These are phyloP conservation scores for Tylopilus plumbeoviolaceoides DNA, from an alignment of 768 basidiomycete genomes.

Conservation along the genomic window DNA sequence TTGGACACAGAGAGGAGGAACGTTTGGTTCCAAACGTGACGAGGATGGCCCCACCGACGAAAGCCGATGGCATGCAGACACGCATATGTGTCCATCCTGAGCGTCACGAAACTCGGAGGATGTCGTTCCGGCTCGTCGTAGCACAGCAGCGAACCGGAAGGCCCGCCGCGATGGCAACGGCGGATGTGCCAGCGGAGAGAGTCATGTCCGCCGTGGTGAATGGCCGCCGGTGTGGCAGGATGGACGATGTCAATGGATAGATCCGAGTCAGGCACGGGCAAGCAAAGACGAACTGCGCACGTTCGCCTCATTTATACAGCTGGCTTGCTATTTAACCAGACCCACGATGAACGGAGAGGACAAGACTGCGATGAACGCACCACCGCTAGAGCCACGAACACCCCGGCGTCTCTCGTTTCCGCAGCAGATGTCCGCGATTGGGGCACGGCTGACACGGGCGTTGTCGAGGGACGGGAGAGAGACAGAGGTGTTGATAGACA, in stretches of 20 bases:
- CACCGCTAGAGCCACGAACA: neutral
- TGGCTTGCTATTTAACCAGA: slow-evolving; percentile 11
- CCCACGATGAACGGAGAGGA: neutral
- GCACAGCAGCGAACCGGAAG: neutral
- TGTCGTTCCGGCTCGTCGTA: neutral
- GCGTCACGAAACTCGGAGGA: neutral
- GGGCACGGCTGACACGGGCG: slow-evolving; percentile 13
- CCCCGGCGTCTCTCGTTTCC: slow-evolving; percentile 11
- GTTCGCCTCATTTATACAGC: slow-evolving; percentile 7
- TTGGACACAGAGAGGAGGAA: no score
- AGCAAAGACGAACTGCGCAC: slow-evolving; percentile 9
- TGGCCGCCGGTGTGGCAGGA: neutral
- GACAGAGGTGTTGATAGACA: slow-evolving; percentile 13
- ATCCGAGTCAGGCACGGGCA: slow-evolving; percentile 9
- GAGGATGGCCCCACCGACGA: neutral
- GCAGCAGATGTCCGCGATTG: slow-evolving; percentile 19
- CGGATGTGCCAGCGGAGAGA: neutral
- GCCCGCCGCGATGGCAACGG: neutral
- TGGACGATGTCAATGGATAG: neutral
- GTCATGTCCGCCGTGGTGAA: neutral
- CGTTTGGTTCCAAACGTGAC: neutral
- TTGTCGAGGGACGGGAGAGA: slow-evolving; percentile 9
- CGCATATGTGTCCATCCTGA: neutral
- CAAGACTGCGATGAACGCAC: slow-evolving; percentile 4
- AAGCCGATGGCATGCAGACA: neutral